Conservation (phyloP, 768 basidiomycete genomes). For the Auriscalpium orientale region DNA sequence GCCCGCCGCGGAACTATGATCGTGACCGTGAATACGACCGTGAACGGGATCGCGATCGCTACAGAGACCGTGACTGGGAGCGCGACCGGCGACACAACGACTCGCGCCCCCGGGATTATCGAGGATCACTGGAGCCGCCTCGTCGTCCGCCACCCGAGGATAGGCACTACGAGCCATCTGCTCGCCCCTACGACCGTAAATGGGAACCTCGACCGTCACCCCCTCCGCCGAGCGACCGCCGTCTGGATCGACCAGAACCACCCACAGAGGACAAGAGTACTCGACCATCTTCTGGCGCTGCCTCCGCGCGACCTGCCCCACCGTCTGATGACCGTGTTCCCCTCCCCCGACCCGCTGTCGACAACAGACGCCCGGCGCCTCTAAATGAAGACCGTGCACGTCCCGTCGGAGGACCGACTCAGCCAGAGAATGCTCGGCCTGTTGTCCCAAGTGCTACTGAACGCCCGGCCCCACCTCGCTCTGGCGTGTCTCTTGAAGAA, state of each 20-base stretch:
- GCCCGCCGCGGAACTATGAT: slow-evolving; percentile 24
- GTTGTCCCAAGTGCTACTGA: slow-evolving; percentile 1
- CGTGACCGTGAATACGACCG: slow-evolving; percentile 25
- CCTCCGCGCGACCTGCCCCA: background rate
- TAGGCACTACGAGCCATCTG: slow-evolving; percentile 37
- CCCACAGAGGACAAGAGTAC: slow-evolving; percentile 13
- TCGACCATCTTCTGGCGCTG: background rate
- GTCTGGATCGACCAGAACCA: slow-evolving; percentile 8
- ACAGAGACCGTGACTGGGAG: slow-evolving; percentile 25
- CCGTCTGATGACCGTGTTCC: slow-evolving; percentile 6
- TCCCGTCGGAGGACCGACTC: slow-evolving; percentile 2
- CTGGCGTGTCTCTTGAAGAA: slow-evolving; percentile 14
- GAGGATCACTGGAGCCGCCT: slow-evolving; percentile 30
- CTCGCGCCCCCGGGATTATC: slow-evolving; percentile 30
- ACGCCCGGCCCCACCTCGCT: slow-evolving; percentile 8
- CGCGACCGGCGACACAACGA: slow-evolving; percentile 33
- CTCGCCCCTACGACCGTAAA: slow-evolving; percentile 7
- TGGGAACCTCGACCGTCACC: slow-evolving; percentile 7
- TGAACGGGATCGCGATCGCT: slow-evolving; percentile 29
- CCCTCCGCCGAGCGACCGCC: slow-evolving; percentile 7
- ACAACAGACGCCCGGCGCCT: slow-evolving; percentile 14
- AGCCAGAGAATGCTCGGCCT: background rate
- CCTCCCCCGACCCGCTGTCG: slow-evolving; percentile 7
- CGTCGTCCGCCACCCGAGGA: slow-evolving; percentile 39
- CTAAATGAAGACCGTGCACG: slow-evolving; percentile 1